Evolutionary conservation across 2,329 filamentous ascomycete genomes (phyloP).

Genomic region (Aurifilum marmelostoma): DNA sequence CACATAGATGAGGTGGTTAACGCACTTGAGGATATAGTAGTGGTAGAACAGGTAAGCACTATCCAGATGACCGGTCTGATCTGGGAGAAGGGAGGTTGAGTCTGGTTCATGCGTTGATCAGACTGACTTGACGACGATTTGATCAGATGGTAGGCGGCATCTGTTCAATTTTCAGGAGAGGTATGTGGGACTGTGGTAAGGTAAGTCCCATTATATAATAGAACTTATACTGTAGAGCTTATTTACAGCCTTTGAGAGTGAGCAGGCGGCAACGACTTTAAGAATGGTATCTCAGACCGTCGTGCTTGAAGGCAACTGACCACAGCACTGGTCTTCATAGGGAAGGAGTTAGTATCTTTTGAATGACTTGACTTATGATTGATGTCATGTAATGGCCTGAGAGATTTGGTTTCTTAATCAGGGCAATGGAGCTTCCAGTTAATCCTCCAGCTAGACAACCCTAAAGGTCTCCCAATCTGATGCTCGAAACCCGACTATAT

Average conservation of each 20-base stretch:
- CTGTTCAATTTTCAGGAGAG: background rate
- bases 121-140: too few relatives aligned
- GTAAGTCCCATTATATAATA: accelerated
- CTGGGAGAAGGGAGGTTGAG: background rate
- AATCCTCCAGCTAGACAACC: background rate
- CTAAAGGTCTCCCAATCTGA: background rate
- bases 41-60: background rate
- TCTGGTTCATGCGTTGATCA: background rate
- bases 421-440: background rate
- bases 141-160: too few relatives aligned
- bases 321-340: background rate
- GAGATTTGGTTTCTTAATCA: background rate
- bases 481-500: background rate
- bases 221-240: background rate
- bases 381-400: background rate
- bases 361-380: background rate
- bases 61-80: background rate
- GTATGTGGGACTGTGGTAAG: background rate
- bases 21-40: background rate
- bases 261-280: background rate
- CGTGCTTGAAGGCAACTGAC: background rate
- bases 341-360: too few relatives aligned
- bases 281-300: background rate
- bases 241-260: background rate
- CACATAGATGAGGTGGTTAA: background rate